phyloP scores from a whole-genome alignment of 768 basidiomycete genomes.

The Lactifluus hygrophoroides region DNA sequence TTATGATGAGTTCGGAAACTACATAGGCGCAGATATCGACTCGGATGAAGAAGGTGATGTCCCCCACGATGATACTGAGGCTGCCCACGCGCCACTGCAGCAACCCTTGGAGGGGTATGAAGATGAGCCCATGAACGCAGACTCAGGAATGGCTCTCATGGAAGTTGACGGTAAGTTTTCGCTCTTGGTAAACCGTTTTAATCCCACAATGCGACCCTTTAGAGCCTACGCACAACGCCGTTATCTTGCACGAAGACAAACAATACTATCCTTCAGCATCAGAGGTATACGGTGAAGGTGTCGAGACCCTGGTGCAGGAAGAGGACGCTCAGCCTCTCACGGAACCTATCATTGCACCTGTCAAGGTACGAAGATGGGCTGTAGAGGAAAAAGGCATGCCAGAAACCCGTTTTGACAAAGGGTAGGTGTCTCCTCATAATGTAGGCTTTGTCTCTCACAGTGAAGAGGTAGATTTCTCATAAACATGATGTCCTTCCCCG shows the following conservation, averaged over 20 bases:
- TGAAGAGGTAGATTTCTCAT: conserved; percentile 63
- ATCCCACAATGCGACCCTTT: conserved; percentile 7
- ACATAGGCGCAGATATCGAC: conserved; percentile 90
- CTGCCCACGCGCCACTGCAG: conserved; percentile 28
- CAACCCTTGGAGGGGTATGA: conserved; percentile 75
- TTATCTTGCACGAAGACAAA: conserved; percentile 93
- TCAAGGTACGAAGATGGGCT: conserved; percentile 91
- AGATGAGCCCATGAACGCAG: conserved; percentile 48
- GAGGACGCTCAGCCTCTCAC: conserved; percentile 94
- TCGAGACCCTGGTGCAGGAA: conserved; percentile 96
- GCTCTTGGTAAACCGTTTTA: not conserved
- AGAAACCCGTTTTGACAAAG: conserved; percentile 94
- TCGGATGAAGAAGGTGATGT: conserved; percentile 71
- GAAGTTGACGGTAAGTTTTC: conserved; percentile 62
- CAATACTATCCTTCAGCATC: conserved; percentile 92
- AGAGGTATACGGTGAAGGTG: conserved; percentile 88
- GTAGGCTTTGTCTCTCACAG: not conserved
- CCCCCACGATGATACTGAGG: conserved; percentile 40
- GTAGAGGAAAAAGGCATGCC: conserved; percentile 95
- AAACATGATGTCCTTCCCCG: conserved; percentile 84
- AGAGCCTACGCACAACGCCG: conserved; percentile 77
- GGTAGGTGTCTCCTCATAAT: conserved; percentile 41
- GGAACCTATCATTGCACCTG: conserved; percentile 91
- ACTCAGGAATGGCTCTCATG: conserved; percentile 62
- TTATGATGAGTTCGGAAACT: conserved; percentile 95